Evolutionary conservation across 768 basidiomycete genomes (phyloP), one percentile per base, ranked within the genome.

Genomic region (Trametes cubensis): DNA sequence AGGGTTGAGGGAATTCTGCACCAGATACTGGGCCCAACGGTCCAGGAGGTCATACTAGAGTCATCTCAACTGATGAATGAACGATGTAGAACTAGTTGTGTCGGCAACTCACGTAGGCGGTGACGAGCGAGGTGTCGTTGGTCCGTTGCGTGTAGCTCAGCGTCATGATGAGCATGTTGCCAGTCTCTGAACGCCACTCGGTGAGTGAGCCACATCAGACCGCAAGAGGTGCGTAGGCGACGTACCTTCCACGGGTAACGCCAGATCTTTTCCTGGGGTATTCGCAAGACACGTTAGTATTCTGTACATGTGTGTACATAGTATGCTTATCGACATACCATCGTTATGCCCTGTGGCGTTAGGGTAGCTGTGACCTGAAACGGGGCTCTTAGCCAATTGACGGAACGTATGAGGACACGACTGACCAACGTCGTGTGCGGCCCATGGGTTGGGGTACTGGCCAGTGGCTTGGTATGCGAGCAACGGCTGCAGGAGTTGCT

Each of bases 131-230:
- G 20, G 53, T 71, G 65, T 87, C 85, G 13, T 76, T 75, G 0
- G 83, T 79, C 63, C 75, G 79, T 60, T 83, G 84, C 2, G 81
- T 81, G 66, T 88, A 85, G 64, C 82, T 83, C 55, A 87, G 74
- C 1, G 85, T 78, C 87, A 88, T 87, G 71, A 88, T 87, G 7
- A 89, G 75, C 85, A 88, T 88, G 68, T 90, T 89, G 17, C 86
- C 88, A 60, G 85, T 85, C 73, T 89, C 88, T 86, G 23, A 20
- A 28, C 8, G 10, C 6, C 17, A n/a, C 42, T 17, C 70, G 70
- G 83, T 7, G 20, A 54, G 21, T 17, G 13, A 6, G 41, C 1
- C 20, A 48, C n/a, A 11, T 45, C 17, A 6, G 2, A 5, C 40
- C n/a, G 26, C 20, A 1, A 52, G 23, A 40, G 0, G 14, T 1